phyloP scores from a whole-genome alignment of 192 early-diverging fungal species.

The Linnemannia exigua region DNA sequence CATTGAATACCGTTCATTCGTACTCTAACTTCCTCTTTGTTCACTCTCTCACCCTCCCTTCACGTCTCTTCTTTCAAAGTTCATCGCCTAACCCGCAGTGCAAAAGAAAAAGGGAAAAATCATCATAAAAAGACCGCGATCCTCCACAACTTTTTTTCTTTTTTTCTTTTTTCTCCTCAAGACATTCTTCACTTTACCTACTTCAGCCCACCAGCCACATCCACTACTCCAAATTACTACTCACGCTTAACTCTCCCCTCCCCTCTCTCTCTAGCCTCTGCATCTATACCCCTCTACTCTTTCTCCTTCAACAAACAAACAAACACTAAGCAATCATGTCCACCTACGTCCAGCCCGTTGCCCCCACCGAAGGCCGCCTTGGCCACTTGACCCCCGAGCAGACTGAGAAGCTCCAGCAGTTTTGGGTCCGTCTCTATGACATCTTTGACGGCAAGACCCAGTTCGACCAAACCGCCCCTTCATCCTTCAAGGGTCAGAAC shows the following conservation, averaged over 20 bases:
- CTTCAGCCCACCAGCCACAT: not conserved
- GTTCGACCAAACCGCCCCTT: slow-evolving; percentile 55
- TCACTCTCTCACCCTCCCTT: not conserved
- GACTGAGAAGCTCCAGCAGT: slow-evolving; percentile 57
- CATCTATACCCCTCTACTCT: not conserved
- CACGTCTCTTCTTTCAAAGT: not conserved
- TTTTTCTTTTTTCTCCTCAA: slow-evolving; percentile 23
- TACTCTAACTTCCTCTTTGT: not conserved
- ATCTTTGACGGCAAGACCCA: slow-evolving; percentile 58
- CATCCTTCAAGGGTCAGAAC: slow-evolving; percentile 55
- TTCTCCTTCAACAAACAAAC: not conserved
- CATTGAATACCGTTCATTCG: not conserved
- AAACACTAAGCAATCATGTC: slow-evolving; percentile 21
- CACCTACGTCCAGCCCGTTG: slow-evolving; percentile 51
- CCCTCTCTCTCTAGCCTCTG: not conserved
- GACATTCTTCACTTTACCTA: slow-evolving; percentile 35
- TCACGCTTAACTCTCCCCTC: slow-evolving; percentile 13
- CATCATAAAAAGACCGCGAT: slow-evolving; percentile 8
- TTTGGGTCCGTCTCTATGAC: slow-evolving; percentile 59
- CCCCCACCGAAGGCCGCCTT: slow-evolving; percentile 50
- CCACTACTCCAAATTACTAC: slow-evolving; percentile 32
- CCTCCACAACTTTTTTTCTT: not conserved
- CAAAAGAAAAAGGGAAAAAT: not conserved
- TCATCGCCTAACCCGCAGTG: not conserved
- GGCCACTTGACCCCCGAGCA: slow-evolving; percentile 62